A percentile compares a stretch with the other conserved stretches of the same genome.
phyloP scores from a whole-genome alignment of 768 basidiomycete genomes.

The Phylloporus sp. region DNA sequence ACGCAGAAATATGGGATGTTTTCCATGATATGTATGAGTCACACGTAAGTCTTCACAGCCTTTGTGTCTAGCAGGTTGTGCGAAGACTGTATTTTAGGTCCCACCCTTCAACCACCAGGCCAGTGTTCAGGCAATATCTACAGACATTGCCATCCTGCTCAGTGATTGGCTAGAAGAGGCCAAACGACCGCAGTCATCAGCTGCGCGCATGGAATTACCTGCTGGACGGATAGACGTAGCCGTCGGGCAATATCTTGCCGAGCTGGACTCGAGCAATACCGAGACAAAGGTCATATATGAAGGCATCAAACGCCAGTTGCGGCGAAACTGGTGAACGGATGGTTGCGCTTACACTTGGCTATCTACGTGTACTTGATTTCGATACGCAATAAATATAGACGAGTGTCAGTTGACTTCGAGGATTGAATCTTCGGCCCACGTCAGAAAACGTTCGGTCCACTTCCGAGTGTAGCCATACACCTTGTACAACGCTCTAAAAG shows the following conservation, averaged over 20 bases:
- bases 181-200: constrained; percentile 64
- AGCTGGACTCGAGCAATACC: constrained; percentile 55
- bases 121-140: constrained; percentile 74
- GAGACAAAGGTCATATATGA: constrained; percentile 68
- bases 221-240: constrained; percentile 70
- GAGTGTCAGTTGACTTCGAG: constrained; percentile 57
- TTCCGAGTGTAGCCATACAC: constrained; percentile 63
- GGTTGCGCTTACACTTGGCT: constrained; percentile 2
- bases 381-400: constrained; percentile 6
- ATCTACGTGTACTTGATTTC: constrained; percentile 16
- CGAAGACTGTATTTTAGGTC: constrained; percentile 40
- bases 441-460: constrained; percentile 53
- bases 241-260: constrained; percentile 68
- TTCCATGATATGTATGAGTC: constrained; percentile 85
- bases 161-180: constrained; percentile 77
- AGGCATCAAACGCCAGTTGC: constrained; percentile 61
- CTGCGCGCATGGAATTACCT: constrained; percentile 64
- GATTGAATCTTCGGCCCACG: constrained; percentile 75
- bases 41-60: constrained; percentile 49
- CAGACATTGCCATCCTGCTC: constrained; percentile 77
- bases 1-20: constrained; percentile 77
- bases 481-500: constrained; percentile 58
- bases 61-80: not conserved
- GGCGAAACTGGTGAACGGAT: constrained; percentile 61
- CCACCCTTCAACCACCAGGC: constrained; percentile 79